phyloP scores from a whole-genome alignment of 306 rosid genomes.

The Erythrophleum fordii region DNA sequence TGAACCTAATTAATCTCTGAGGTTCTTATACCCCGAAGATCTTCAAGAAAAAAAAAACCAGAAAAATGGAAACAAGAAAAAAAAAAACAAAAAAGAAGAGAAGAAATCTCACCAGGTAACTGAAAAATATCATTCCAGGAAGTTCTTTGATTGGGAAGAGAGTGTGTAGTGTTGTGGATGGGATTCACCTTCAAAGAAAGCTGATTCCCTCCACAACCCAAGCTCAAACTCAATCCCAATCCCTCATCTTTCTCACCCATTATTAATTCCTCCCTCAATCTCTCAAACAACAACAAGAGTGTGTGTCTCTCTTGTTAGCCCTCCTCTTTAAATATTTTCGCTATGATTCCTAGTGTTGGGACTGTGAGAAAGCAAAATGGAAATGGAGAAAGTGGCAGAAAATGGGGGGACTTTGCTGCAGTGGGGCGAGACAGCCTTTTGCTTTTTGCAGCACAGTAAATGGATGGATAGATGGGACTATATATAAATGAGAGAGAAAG shows the following conservation, averaged over 20 bases:
- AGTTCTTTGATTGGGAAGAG: constrained; percentile 46
- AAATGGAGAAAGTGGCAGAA: constrained; percentile 34
- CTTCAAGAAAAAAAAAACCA: background rate
- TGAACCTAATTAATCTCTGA: no score
- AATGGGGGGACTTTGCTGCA: constrained; percentile 38
- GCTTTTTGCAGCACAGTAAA: constrained; percentile 56
- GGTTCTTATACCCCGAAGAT: no score
- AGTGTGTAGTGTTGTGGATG: constrained; percentile 54
- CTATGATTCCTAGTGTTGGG: background rate
- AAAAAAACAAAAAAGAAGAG: background rate
- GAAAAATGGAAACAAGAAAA: background rate
- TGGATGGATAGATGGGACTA: constrained; percentile 52
- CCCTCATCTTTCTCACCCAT: constrained; percentile 69
- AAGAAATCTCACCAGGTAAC: constrained; percentile 37
- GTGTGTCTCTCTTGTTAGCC: background rate
- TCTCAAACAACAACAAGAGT: background rate
- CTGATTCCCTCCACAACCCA: constrained; percentile 49
- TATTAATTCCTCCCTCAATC: background rate
- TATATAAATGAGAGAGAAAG: constrained; percentile 38
- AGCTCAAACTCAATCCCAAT: constrained; percentile 59
- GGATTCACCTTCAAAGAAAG: constrained; percentile 41
- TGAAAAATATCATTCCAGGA: constrained; percentile 58
- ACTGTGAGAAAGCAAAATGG: constrained; percentile 18
- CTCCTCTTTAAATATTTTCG: background rate
- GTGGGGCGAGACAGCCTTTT: constrained; percentile 45